Evolutionary conservation across 2,329 filamentous ascomycete species (phyloP), one percentile per base, ranked within the genome.

Genomic region (Stemphylium vesicarium): DNA sequence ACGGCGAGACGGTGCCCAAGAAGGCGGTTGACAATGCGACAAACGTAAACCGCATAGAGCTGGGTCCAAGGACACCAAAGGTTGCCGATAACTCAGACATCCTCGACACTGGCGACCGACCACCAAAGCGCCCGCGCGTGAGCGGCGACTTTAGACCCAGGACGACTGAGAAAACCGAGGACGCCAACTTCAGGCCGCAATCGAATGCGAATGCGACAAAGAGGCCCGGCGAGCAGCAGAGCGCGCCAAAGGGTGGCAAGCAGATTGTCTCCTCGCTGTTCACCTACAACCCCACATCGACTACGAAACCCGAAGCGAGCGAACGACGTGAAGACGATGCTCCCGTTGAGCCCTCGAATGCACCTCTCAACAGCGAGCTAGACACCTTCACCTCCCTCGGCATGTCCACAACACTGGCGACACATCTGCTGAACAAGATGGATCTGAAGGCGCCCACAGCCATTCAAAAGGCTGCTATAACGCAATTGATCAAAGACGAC

Each of bases 191-290:
- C 59, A 62, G 70, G 38, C 72, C 71, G 9, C 69, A 69, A 20
- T 66, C 67, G 8, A 69, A 64, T n/a, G 54, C 64, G 3, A 66
- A 62, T 18, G 58, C 63, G 13, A 63, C 64, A 22, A 65, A 64
- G 55, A 66, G 65, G 44, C 69, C 70, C 18, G 68, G 66, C 20
- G 73, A 75, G 54, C 68, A 71, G 52, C 72, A 80, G 37, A 60
- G 62, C 55, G 64, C 56, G 16, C 55, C 70, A 50, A 69, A 66
- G 59, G 78, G 80, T 54, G 79, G 80, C 22, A 80, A 81, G 48
- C 86, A 91, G 64, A 84, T 98, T 54, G 89, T 96, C 20, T 98
- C 95, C 5, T 93, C 92, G 11, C 83, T 99, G 2, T 99, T 98
- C 78, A 91, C 92, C 1, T 94, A 87, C 76, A 99, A 98, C 60